Base-by-base conservation (phyloP, 106 monocot species). In the Vanilla planifolia region DNA sequence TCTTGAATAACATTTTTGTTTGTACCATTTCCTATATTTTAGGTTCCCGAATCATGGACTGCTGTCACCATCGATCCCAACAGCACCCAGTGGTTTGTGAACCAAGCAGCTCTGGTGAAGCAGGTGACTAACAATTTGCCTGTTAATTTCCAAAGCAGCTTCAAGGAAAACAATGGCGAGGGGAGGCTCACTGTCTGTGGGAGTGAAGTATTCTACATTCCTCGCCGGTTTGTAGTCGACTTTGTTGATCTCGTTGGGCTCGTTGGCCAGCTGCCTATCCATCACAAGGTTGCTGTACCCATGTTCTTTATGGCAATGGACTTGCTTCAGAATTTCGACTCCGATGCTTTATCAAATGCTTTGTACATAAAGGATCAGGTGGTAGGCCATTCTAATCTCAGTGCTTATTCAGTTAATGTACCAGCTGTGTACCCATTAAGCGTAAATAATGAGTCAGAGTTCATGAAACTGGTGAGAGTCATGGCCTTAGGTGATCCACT, bases 241-340 rank as follows among this genome's bases (percentile, higher is more conserved):
- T 98, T 91, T 32, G 21, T 33, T 15, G 87, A 88, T 62, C 84
- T 98, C 15, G 87, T 91, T 15, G 77, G 73, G 11, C 71, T 79
- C 26, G 72, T 87, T 7, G 82, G 87, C 3, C 74, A 98, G 47
- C 35, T 82, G 10, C 76, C 79, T 16, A 67, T 98, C 39, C 96
- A 98, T 62, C 96, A 98, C 33, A 98, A 85, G 40, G 61, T 88
- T 25, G 96, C 96, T 0, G 72, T 98, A 39, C 96, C 96, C 11
- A 61, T 91, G 79, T 79, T 91, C 56, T 84, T 96, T 57, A 64
- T 87, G 67, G 80, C 90, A 6, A 90, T 96, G 90, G 90, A 90
- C 59, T 79, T 75, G 0, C 74, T 64, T 0, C 59, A 67, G 27
- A 91, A 88, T 82, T 88, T 82, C 9, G 96, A 98, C 59, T 79